Percentiles rank a stretch among this genome's conserved stretches.
These are phyloP conservation scores for Puccinia polysora DNA, from an alignment of 1,284 basidiomycete species.

Conservation along the genomic window DNA sequence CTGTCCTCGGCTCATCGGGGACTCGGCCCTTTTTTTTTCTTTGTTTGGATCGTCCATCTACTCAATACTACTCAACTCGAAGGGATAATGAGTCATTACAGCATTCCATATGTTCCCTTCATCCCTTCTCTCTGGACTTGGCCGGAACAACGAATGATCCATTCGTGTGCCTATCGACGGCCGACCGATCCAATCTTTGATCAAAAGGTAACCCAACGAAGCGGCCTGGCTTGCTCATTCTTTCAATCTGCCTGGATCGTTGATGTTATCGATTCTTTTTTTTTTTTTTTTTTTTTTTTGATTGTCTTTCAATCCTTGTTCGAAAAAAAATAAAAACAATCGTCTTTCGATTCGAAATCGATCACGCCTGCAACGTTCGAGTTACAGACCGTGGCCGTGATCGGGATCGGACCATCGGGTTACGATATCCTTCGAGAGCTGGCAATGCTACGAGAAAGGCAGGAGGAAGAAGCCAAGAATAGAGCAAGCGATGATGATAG, in stretches of 20 bases:
- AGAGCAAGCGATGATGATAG: too few relatives aligned
- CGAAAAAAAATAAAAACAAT: not conserved
- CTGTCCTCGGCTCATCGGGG: not conserved
- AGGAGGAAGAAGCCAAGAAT: not conserved
- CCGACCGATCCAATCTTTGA: constrained; percentile 3
- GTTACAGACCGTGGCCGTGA: constrained; percentile 19
- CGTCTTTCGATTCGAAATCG: too few relatives aligned
- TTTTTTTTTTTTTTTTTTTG: too few relatives aligned
- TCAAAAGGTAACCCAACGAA: constrained; percentile 1
- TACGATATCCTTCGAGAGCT: constrained; percentile 32
- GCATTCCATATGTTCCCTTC: constrained; percentile 48
- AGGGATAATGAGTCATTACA: constrained; percentile 46
- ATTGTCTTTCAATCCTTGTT: not conserved
- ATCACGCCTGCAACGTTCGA: too few relatives aligned
- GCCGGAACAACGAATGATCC: constrained; percentile 9
- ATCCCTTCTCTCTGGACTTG: constrained; percentile 47
- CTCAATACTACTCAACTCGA: constrained; percentile 38
- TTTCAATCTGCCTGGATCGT: constrained; percentile 2
- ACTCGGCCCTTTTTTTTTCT: not conserved
- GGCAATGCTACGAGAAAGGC: not conserved
- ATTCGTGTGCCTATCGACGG: constrained; percentile 17
- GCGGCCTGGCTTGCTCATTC: not conserved
- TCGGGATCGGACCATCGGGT: constrained; percentile 34
- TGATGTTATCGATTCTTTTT: too few relatives aligned
- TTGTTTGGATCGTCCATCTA: not conserved